Base-by-base conservation (phyloP, 2,329 filamentous ascomycete species). In the Chalaropsis ovoidea region DNA sequence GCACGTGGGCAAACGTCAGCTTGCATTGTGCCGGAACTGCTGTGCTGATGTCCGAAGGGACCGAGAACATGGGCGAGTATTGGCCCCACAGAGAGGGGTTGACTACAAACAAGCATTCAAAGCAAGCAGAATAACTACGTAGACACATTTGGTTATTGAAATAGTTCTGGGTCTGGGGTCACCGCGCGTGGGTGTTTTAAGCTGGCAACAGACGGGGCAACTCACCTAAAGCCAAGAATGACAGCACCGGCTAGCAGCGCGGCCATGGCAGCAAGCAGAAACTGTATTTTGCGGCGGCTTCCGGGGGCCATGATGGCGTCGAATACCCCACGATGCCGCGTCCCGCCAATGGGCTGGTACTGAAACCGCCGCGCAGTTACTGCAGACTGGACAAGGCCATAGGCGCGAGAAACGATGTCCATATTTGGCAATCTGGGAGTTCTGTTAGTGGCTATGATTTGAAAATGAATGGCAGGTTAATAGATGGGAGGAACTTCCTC, bases 51-150 rank as follows among this genome's bases (percentile, higher is more conserved):
- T 82, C 78, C 0, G 87, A 90, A 6, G 85, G 81, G 0, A 92
- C 86, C 0, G 86, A 81, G 75, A 89, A 96, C 76, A 85, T 95
- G 1, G 91, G 89, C 19, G 90, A 88, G 74, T 96, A 96, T 73
- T 93, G 90, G 65, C 91, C 92, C 90, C 90, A 95, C n/a, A 67
- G 62, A 39, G 63, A 41, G 22, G 66, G 62, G 7, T 58, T 65
- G 47, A 45, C 63, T 17, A 58, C 47, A 47, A 62, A 67, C 24
- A 67, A 5, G 49, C 58, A 49, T 22, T 47, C 63, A 31, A 47
- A 58, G 45, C 63, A 65, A 39, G 66, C 47, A 15, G 56, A 39
- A 35, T 17, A 60, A 47, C 63, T 65, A 65, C 79, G 81, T 69
- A 85, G 87, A 1, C 85, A 35, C 22, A 45, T 15, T n/a, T 5